phyloP scores from a whole-genome alignment of 2,329 filamentous ascomycete species.

The Cordyceps tenuipes region DNA sequence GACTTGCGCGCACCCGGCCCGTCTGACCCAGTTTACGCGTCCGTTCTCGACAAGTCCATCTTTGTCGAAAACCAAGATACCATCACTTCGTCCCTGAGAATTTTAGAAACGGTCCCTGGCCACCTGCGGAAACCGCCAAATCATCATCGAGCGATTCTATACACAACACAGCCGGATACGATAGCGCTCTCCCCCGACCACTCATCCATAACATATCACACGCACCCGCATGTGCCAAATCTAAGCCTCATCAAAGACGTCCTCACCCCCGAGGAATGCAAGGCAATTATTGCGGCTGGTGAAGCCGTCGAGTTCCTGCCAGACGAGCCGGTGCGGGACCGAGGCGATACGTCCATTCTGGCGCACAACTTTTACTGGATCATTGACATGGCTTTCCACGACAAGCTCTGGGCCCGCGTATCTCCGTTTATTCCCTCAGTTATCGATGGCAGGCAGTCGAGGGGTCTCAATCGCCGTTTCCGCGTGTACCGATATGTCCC shows the following conservation, averaged over 20 bases:
- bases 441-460: constrained; percentile 46
- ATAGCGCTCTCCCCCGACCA: constrained; percentile 39
- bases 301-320: constrained; percentile 59
- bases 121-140: constrained; percentile 58
- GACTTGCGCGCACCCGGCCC: constrained; percentile 40
- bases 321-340: constrained; percentile 58
- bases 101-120: constrained; percentile 55
- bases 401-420: constrained; percentile 55
- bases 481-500: constrained; percentile 66
- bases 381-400: constrained; percentile 53
- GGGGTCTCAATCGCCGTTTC: constrained; percentile 62
- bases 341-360: constrained; percentile 55
- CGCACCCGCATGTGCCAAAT: constrained; percentile 55
- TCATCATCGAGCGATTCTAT: constrained; percentile 56
- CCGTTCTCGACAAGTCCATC: constrained; percentile 50
- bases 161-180: constrained; percentile 50
- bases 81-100: constrained; percentile 36
- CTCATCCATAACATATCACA: constrained; percentile 43
- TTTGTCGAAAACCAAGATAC: constrained; percentile 31
- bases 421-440: constrained; percentile 46
- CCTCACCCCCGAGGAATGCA: constrained; percentile 53
- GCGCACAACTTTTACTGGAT: constrained; percentile 72
- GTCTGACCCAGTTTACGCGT: constrained; percentile 42
- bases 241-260: constrained; percentile 53
- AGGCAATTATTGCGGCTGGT: constrained; percentile 56